Evolutionary conservation across 2,329 filamentous ascomycete species (phyloP).

Genomic region (Trichoderma breve): DNA sequence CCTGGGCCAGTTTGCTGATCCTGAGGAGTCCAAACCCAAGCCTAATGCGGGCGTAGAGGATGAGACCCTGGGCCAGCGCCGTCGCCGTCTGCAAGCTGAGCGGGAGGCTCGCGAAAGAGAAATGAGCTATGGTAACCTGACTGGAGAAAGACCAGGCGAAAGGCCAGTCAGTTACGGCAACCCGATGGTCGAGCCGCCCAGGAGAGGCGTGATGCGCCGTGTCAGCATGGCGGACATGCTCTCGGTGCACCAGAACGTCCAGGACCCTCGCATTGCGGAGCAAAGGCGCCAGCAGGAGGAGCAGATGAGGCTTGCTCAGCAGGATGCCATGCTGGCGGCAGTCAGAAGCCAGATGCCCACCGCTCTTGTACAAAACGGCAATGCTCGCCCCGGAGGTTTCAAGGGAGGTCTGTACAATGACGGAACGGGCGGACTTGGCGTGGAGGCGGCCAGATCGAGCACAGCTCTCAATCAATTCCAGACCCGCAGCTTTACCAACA

Average conservation of each 20-base stretch:
- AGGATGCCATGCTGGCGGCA: constrained; percentile 48
- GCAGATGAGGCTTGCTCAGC: constrained; percentile 41
- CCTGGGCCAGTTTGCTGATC: constrained; percentile 60
- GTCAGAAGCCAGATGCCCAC: constrained; percentile 51
- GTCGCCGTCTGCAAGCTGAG: constrained; percentile 69
- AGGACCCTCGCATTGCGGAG: constrained; percentile 40
- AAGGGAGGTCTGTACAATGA: constrained; percentile 56
- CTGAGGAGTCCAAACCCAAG: constrained; percentile 39
- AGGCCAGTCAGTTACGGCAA: constrained; percentile 48
- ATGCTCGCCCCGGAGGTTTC: constrained; percentile 45
- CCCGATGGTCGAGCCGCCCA: constrained; percentile 22
- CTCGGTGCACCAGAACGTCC: constrained; percentile 40
- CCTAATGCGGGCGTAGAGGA: constrained; percentile 48
- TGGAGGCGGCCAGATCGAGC: constrained; percentile 29
- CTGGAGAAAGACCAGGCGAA: constrained; percentile 48
- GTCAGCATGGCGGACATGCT: constrained; percentile 62
- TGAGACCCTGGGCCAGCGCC: constrained; percentile 76
- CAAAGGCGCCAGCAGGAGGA: constrained; percentile 43
- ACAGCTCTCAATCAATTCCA: constrained; percentile 26
- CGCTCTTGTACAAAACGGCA: constrained; percentile 33
- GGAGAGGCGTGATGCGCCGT: constrained; percentile 29
- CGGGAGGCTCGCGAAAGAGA: constrained; percentile 61
- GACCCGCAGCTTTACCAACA: constrained; percentile 26
- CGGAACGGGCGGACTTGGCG: constrained; percentile 41
- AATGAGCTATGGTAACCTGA: constrained; percentile 41